Evolutionary conservation across 225 moss, liverwort and hornwort genomes (phyloP).

Genomic region (Anthoceros angustus): DNA sequence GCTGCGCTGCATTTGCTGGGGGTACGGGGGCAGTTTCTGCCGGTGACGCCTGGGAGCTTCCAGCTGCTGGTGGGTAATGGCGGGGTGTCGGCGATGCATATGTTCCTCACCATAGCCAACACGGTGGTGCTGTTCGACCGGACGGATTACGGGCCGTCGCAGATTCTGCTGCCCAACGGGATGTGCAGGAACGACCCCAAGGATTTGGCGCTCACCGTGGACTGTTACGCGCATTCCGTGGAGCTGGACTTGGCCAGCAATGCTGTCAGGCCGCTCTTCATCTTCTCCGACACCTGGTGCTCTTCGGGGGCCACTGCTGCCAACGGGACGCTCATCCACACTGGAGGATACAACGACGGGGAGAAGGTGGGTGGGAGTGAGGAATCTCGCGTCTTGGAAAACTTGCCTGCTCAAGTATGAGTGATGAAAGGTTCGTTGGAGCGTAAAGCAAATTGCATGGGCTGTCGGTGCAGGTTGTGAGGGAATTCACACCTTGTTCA

Average conservation of each 20-base stretch:
- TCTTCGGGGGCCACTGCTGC: not conserved
- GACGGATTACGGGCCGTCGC: not conserved
- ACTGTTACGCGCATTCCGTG: slow-evolving; percentile 2
- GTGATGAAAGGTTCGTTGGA: too few species aligned
- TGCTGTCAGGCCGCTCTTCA: not conserved
- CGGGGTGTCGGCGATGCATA: slow-evolving; percentile 1
- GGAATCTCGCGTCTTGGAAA: too few species aligned
- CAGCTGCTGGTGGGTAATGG: not conserved
- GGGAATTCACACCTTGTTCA: not conserved
- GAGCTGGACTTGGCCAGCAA: not conserved
- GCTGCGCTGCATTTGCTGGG: not conserved
- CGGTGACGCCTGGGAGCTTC: slow-evolving; percentile 4
- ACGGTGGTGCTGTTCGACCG: not conserved
- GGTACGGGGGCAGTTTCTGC: not conserved
- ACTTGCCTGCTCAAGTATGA: too few species aligned
- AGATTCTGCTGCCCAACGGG: not conserved
- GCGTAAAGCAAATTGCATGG: not conserved
- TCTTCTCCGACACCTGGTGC: slow-evolving; percentile 5
- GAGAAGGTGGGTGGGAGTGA: not conserved
- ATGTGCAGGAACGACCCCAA: not conserved
- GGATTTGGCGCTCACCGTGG: not conserved
- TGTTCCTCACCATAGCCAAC: not conserved
- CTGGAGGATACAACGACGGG: not conserved
- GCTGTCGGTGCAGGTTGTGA: not conserved
- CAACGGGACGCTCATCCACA: not conserved